Conservation (phyloP, 1,284 basidiomycete genomes). For the Tetrapyrgos nigripes region DNA sequence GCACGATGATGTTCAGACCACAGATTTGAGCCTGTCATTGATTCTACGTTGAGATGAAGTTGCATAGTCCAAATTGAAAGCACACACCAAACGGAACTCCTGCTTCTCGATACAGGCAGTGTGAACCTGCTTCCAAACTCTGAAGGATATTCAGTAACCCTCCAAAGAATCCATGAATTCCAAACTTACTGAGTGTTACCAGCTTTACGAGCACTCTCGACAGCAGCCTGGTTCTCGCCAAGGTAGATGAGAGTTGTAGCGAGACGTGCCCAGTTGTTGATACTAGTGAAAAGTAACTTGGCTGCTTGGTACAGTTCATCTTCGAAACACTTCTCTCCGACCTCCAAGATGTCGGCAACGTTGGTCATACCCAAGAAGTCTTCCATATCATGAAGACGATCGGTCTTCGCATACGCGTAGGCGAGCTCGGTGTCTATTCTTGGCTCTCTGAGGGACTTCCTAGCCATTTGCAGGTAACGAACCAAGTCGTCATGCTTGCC, state of each 20-base stretch:
- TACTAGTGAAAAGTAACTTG: conserved; percentile 94
- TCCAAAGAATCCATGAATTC: background rate
- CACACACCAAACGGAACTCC: conserved; percentile 87
- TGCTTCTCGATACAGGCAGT: conserved; percentile 97
- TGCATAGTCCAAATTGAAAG: background rate
- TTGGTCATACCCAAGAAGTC: conserved; percentile 99
- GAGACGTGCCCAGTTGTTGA: conserved; percentile 98
- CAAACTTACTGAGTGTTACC: conserved; percentile 91
- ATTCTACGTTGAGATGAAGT: conserved; percentile 18
- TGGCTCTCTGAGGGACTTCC: conserved; percentile 96
- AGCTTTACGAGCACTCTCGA: conserved; percentile 98
- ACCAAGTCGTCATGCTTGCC: conserved; percentile 99
- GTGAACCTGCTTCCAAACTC: conserved; percentile 99
- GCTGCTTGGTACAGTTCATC: conserved; percentile 98
- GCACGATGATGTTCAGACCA: conserved; percentile 95
- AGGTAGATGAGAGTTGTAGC: conserved; percentile 99
- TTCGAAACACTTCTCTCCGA: conserved; percentile 99
- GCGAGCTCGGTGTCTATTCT: conserved; percentile 98
- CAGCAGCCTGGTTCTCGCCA: conserved; percentile 97
- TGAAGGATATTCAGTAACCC: conserved; percentile 34
- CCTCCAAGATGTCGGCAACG: conserved; percentile 94
- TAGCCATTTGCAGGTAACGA: conserved; percentile 98
- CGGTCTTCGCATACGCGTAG: conserved; percentile 97
- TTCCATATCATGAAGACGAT: conserved; percentile 98
- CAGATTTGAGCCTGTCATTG: conserved; percentile 87